phyloP scores from a whole-genome alignment of 805 yeast species.

The Lipomyces yamanashiensis region DNA sequence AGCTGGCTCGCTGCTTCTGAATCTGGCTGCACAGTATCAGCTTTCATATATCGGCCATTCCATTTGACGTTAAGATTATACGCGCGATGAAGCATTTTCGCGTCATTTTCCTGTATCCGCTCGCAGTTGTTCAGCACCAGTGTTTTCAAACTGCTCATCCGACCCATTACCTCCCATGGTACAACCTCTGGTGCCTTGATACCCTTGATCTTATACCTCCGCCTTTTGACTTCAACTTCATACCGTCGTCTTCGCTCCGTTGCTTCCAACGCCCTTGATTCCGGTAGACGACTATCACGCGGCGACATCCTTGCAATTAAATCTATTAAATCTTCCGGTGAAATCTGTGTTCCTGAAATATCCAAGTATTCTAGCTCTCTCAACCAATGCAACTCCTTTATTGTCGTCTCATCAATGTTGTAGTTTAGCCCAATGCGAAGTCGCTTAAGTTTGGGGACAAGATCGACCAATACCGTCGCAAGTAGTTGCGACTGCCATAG shows the following conservation, averaged over 20 bases:
- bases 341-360: slow-evolving; percentile 12
- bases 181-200: slow-evolving; percentile 7
- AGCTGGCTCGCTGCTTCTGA: neutral
- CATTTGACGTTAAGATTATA: slow-evolving; percentile 8
- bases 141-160: slow-evolving; percentile 11
- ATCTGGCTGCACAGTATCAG: slow-evolving; percentile 5
- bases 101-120: neutral
- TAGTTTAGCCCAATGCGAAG: slow-evolving; percentile 14
- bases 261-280: neutral
- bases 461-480: slow-evolving; percentile 9
- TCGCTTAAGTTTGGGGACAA: slow-evolving; percentile 13
- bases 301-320: slow-evolving; percentile 8
- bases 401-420: slow-evolving; percentile 13
- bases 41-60: neutral
- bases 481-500: slow-evolving; percentile 1
- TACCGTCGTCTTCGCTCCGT: neutral
- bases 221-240: neutral
- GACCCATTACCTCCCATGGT: slow-evolving; percentile 14
- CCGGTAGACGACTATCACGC: neutral
- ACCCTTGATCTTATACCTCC: neutral
- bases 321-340: neutral
- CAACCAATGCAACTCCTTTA: neutral
- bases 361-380: slow-evolving; percentile 12
- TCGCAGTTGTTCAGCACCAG: slow-evolving; percentile 13
- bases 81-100: slow-evolving; percentile 2